Base-by-base conservation (phyloP, 2,329 filamentous ascomycete species). In the Chalaropsis ovoidea region DNA sequence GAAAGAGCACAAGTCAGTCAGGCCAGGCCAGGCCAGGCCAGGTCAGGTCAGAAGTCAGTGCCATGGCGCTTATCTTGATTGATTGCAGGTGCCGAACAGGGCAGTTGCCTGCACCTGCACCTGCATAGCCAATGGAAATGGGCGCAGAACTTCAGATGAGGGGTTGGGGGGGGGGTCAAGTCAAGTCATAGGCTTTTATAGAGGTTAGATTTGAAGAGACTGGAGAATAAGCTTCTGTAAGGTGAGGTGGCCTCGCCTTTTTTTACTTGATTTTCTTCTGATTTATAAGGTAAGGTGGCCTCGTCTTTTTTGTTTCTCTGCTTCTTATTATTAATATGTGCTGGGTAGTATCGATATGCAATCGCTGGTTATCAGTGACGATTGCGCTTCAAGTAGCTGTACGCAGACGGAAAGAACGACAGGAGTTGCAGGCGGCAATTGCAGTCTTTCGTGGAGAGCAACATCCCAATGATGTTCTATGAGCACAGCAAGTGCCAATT, bases 1-100 rank as follows among this genome's bases (percentile, higher is more conserved):
- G 31, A 31, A 31, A 31, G 31, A 31, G 31, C 31, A 31, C 31
- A 31, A 1, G 43, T 31, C 31, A 31, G 31, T 31, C 31, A 31
- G 31, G n/a, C n/a, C n/a, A n/a, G n/a, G n/a, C n/a, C n/a, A 31
- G 31, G 2, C 31, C 2, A 2, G 6, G 31, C 31, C 31, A 31
- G 31, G 31, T 31, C 31, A 31, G 31, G 31, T 31, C 3, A 31
- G 31, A 56, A 56, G 52, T 31, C 2, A 56, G 11, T 56, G 24
- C 52, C 52, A 56, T 27, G 24, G 24, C 22, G 52, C 52, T 56
- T 56, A 56, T 56, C 52, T 56, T 56, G 52, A 56, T 56, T 56
- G 52, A 56, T 31, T 43, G 42, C 3, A 31, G 52, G 4, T 56
- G 52, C 52, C 52, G 22, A 56, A 56, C 52, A 56, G 52, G 52